A percentile compares a stretch with the other conserved stretches of the same genome.
phyloP scores from a whole-genome alignment of 1,139 yeast species.

The Lodderomyces parapsilosis region DNA sequence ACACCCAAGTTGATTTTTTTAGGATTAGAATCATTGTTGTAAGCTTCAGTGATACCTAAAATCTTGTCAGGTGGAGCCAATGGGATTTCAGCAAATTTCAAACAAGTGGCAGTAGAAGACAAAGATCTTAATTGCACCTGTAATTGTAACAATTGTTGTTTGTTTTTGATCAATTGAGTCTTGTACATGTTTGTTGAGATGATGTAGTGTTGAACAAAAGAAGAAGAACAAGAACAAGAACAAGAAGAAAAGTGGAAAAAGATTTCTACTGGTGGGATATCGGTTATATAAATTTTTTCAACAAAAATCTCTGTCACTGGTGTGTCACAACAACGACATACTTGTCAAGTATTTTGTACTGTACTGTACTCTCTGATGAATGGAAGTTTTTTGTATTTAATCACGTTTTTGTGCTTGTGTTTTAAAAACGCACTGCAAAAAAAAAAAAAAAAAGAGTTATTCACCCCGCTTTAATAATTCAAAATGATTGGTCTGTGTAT shows the following conservation, averaged over 20 bases:
- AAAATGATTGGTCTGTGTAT: too few relatives aligned
- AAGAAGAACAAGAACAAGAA: neutral
- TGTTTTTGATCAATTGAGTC: constrained; percentile 14
- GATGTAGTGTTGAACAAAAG: neutral
- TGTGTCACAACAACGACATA: too few relatives aligned
- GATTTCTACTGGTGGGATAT: neutral
- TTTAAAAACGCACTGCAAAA: too few relatives aligned
- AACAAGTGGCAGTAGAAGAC: constrained; percentile 10
- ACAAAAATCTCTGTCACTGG: neutral
- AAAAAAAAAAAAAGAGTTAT: neutral
- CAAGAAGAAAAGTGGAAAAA: neutral
- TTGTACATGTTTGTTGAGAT: constrained; percentile 12
- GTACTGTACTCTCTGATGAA: constrained; percentile 3
- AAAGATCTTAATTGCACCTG: constrained; percentile 11
- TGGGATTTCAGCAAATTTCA: constrained; percentile 43
- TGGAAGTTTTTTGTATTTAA: neutral
- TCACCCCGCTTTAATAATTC: neutral
- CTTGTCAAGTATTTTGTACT: too few relatives aligned
- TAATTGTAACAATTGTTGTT: constrained; percentile 5
- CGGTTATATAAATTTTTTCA: neutral
- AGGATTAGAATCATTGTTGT: constrained; percentile 37
- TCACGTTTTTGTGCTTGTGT: neutral
- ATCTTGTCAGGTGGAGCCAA: constrained; percentile 76
- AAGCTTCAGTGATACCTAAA: constrained; percentile 63
- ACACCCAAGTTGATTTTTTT: constrained; percentile 50